A percentile compares a stretch with the other conserved stretches of the same genome.
phyloP scores from a whole-genome alignment of 192 early-diverging fungal genomes.

The Linderina pennispora region DNA sequence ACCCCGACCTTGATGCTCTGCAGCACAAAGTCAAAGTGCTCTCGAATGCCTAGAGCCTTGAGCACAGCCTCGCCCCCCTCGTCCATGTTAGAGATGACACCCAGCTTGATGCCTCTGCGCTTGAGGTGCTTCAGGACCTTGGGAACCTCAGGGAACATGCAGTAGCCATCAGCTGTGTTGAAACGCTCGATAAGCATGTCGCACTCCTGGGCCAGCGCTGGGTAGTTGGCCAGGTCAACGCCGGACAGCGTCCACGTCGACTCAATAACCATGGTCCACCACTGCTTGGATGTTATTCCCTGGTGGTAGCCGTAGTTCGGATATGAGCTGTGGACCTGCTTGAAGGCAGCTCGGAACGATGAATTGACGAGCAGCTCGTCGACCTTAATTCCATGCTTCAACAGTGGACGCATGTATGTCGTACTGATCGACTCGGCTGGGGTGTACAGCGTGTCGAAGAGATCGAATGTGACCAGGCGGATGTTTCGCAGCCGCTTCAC shows the following conservation, averaged over 20 bases:
- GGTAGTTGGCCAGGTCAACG: constrained; percentile 1
- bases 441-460: constrained; percentile 56
- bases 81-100: constrained; percentile 59
- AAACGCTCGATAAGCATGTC: constrained; percentile 46
- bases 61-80: constrained; percentile 46
- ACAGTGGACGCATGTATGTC: constrained; percentile 27
- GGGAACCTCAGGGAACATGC: constrained; percentile 49
- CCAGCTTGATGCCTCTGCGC: constrained; percentile 43
- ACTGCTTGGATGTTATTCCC: constrained; percentile 42
- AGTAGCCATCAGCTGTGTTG: constrained; percentile 45
- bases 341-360: constrained; percentile 38
- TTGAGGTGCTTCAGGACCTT: constrained; percentile 42
- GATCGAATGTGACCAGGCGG: constrained; percentile 59
- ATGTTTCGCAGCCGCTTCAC: constrained; percentile 21
- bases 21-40: constrained; percentile 56
- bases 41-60: constrained; percentile 25
- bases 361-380: constrained; percentile 15
- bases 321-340: constrained; percentile 25
- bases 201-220: constrained; percentile 2
- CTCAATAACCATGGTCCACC: constrained; percentile 54
- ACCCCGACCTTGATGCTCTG: constrained; percentile 46
- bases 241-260: constrained; percentile 42
- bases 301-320: constrained; percentile 49
- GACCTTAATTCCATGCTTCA: constrained; percentile 38
- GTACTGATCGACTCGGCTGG: constrained; percentile 32